Base-by-base conservation (phyloP, 306 rosid genomes). In the Dalbergia cochinchinensis region DNA sequence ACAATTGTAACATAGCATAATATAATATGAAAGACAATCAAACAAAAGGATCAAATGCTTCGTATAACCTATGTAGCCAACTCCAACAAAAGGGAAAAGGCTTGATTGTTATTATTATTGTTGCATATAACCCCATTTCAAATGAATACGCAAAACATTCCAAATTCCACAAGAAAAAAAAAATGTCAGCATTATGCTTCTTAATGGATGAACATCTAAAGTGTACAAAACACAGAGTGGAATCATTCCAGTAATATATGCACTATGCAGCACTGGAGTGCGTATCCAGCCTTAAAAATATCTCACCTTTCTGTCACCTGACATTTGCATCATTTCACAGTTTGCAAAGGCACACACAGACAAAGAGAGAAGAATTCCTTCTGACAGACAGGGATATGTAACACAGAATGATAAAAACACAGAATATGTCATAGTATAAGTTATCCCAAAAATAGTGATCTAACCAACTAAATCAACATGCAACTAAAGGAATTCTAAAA, bases 1-100 rank as follows among this genome's bases (percentile, higher is more conserved):
- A 63, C 6, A 67, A 26, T 59, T 55, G 44, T 50, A 47, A 60
- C 44, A 66, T 35, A 55, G 11, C 18, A 34, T 18, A 61, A 31
- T 65, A 54, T 12, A 74, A 55, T 58, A 57, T 35, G 66, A 65
- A 67, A 34, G 72, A 37, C 26, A 68, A 31, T 73, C 67, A 13
- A 64, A 42, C 47, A 54, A 34, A 16, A 44, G n/a, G 34, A 10
- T 54, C n/a, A 26, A 63, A 34, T 51, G 44, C 35, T 71, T 51
- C 31, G 7, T 69, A 9, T 9, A 34, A 31, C 2, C n/a, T 11
- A 50, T 48, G 8, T 44, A 44, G 50, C 8, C 8, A 6, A 44
- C 55, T 26, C 55, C n/a, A 48, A 5, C 15, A 11, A 48, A n/a
- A 11, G 55, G 5, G 16, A 48, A 48, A 48, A 48, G 7, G 6